phyloP scores from a whole-genome alignment of 1,139 yeast genomes.

The Yamadazyma triangularis region DNA sequence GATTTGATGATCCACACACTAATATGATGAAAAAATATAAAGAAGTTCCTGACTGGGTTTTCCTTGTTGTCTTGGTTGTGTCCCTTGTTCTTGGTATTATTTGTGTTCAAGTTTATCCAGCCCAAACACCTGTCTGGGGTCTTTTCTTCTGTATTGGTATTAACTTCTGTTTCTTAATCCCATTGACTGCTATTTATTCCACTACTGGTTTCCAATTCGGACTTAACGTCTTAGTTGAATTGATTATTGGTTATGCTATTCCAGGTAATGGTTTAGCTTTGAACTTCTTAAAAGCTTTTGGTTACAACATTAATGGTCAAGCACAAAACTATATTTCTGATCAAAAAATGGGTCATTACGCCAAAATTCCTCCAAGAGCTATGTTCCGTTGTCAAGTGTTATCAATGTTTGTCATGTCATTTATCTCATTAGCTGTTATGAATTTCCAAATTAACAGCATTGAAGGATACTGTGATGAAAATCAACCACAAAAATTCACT shows the following conservation, averaged over 20 bases:
- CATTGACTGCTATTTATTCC: slow-evolving; percentile 41
- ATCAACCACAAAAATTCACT: slow-evolving; percentile 35
- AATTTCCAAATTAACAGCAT: slow-evolving; percentile 41
- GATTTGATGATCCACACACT: slow-evolving; percentile 47
- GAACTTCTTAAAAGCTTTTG: slow-evolving; percentile 53
- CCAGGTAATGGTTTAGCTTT: slow-evolving; percentile 59
- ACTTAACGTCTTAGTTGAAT: slow-evolving; percentile 52
- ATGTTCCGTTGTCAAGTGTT: slow-evolving; percentile 52
- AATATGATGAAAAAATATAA: slow-evolving; percentile 48
- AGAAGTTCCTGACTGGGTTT: slow-evolving; percentile 63
- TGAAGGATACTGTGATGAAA: slow-evolving; percentile 38
- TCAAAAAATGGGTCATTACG: slow-evolving; percentile 56
- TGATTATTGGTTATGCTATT: slow-evolving; percentile 54
- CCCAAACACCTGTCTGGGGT: slow-evolving; percentile 50
- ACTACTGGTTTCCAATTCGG: slow-evolving; percentile 49
- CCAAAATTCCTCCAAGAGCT: slow-evolving; percentile 53
- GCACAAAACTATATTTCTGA: slow-evolving; percentile 50
- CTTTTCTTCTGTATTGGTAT: slow-evolving; percentile 50
- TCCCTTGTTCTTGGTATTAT: slow-evolving; percentile 45
- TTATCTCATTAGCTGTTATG: slow-evolving; percentile 48
- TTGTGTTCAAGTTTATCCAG: slow-evolving; percentile 38
- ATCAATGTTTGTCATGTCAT: slow-evolving; percentile 30
- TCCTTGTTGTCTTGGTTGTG: slow-evolving; percentile 35
- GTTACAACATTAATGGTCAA: slow-evolving; percentile 54
- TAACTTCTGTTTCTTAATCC: slow-evolving; percentile 50